Conservation (phyloP, 2,329 filamentous ascomycete genomes). For the Graphium sp. region DNA sequence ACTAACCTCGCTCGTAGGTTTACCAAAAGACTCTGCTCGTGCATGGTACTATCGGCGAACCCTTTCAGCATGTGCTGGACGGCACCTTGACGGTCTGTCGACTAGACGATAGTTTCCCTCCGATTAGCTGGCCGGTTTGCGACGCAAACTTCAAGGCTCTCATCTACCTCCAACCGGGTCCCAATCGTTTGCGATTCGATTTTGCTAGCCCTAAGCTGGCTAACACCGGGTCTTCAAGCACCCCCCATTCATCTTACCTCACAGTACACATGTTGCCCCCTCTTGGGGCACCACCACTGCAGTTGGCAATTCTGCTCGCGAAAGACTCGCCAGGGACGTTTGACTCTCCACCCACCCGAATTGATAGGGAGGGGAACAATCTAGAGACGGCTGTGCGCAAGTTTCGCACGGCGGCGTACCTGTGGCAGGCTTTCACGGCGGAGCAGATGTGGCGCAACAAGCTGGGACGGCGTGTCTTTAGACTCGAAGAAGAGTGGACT, state of each 20-base stretch:
- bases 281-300: constrained; percentile 63
- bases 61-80: constrained; percentile 50
- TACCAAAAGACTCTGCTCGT: constrained; percentile 82
- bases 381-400: constrained; percentile 71
- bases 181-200: constrained; percentile 76
- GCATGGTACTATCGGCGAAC: constrained; percentile 65
- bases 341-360: constrained; percentile 62
- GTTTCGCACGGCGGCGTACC: constrained; percentile 85
- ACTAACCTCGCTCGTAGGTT: constrained; percentile 34
- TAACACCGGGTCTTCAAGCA: constrained; percentile 47
- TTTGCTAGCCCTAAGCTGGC: constrained; percentile 72
- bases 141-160: constrained; percentile 86
- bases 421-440: constrained; percentile 94
- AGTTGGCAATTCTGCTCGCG: constrained; percentile 73
- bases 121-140: constrained; percentile 72
- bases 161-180: constrained; percentile 77
- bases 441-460: constrained; percentile 91
- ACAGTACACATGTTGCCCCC: constrained; percentile 77
- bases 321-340: constrained; percentile 79
- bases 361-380: constrained; percentile 65
- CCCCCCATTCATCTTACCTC: constrained; percentile 62
- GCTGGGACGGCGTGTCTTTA: constrained; percentile 70
- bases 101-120: constrained; percentile 71
- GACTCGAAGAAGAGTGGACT: constrained; percentile 92
- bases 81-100: constrained; percentile 67